phyloP scores from a whole-genome alignment of 164 flowering plant genomes.

The Sextonia rubra region DNA sequence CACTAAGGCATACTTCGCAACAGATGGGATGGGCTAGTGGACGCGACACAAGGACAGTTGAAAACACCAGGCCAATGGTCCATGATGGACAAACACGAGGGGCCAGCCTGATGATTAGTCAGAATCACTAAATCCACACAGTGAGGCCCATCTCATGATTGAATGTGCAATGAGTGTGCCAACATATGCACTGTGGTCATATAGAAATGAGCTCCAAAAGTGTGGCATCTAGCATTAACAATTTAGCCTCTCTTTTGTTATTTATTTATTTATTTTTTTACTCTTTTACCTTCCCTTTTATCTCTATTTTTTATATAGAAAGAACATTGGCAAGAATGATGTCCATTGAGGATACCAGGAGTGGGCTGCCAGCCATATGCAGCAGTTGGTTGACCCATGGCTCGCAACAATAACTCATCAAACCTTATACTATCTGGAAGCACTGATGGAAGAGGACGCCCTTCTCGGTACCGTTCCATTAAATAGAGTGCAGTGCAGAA shows the following conservation, averaged over 20 bases:
- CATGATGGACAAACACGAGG: too few species aligned
- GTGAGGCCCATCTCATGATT: neutral
- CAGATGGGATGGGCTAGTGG: neutral
- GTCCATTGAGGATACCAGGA: slow-evolving; percentile 42
- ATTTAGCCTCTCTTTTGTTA: too few species aligned
- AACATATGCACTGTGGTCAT: neutral
- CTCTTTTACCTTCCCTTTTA: too few species aligned
- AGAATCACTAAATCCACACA: too few species aligned
- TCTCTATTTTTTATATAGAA: neutral
- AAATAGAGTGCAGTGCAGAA: slow-evolving; percentile 87
- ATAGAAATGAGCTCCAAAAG: neutral
- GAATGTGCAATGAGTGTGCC: neutral
- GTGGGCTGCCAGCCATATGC: slow-evolving; percentile 52
- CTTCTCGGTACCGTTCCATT: slow-evolving; percentile 95
- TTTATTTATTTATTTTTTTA: too few species aligned
- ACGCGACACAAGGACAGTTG: neutral
- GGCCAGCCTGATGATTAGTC: too few species aligned
- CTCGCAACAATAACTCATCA: slow-evolving; percentile 58
- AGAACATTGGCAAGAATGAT: slow-evolving; percentile 2
- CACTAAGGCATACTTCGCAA: neutral
- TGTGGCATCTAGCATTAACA: neutral
- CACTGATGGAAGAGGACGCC: slow-evolving; percentile 71
- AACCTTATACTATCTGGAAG: slow-evolving; percentile 61
- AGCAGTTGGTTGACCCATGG: slow-evolving; percentile 49
- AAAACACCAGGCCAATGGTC: too few species aligned